Evolutionary conservation across 78 protist species (phyloP), one percentile per base, ranked within the genome.

Genomic region (Capsaspora owczarzaki): DNA sequence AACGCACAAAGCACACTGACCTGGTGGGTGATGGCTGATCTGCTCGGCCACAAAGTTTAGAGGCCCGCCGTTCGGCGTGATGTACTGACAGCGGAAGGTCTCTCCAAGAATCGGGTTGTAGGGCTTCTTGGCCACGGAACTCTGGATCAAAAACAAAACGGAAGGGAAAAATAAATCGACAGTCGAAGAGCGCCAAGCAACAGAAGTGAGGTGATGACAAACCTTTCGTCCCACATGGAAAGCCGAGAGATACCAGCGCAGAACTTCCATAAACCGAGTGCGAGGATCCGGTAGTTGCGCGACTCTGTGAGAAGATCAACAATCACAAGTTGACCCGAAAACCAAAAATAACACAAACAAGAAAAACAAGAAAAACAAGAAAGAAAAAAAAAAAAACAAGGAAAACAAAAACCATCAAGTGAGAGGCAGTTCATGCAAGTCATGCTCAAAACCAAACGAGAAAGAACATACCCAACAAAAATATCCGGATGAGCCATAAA

Each of bases 1-100:
- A 16, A 49, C n/a, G 56, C 56, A 16, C 56, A 49, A 49, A 49
- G 51, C 51, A 46, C 12, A 12, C 51, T 46, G 25, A 46, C 51
- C 51, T 5, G 98, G 98, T 20, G 98, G 98, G 82, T 96, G 97
- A 76, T 96, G 98, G 20, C 89, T 82, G 25, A 93, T 92, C 86
- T 95, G 95, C 72, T 85, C 93, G 12, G 92, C 79, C 25, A 46
- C 12, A 12, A 46, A 46, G 25, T 5, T 14, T 12, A 46, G 51
- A 5, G 51, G 12, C 25, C 51, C 51, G 51, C 51, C 5, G 51
- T 46, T 46, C 51, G 5, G 25, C 25, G 12, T 5, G 51, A 14
- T 46, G 51, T 46, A 46, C 51, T 5, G 25, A 35, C 89, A 84
- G 35, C 86, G 74, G 85, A 91, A 95, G 31, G 81, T 75, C 69